Evolutionary conservation across 2,329 filamentous ascomycete genomes (phyloP), one percentile per base, ranked within the genome.

Genomic region (Paraphoma chrysanthemicola): DNA sequence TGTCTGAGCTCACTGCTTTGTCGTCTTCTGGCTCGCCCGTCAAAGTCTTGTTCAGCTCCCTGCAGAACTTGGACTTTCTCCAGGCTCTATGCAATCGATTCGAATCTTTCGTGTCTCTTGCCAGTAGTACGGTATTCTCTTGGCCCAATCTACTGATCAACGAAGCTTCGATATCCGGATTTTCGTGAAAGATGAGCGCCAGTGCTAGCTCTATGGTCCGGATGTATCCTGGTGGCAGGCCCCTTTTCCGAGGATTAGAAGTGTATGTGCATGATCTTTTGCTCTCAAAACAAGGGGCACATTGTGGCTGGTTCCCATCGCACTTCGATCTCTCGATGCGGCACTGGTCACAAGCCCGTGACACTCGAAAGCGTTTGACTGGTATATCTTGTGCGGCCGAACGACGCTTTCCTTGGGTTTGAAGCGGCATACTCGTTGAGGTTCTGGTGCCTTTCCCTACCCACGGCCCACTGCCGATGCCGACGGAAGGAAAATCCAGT

Each of bases 241-340:
- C 90, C 59, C 90, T 83, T 72, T 92, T 92, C 75, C 91, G 91
- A 7, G 89, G 87, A 51, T 86, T 87, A 52, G 88, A 84, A 58
- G 89, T 86, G 73, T 92, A 93, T 16, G 88, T 88, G 72, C 90
- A 93, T 23, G 81, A 70, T 41, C 90, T 82, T 53, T 84, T 85
- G 60, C 88, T 84, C 2, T 84, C 80, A 5, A 82, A 80, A 76
- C 90, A 92, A 3, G 88, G 88, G 49, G 85, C 85, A 71, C 90
- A 92, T 14, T 80, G 79, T 5, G 89, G 89, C 60, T 87, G 85
- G 8, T 81, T 81, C 16, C 89, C 90, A 66, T 92, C 89, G 74
- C 90, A 92, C 69, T 89, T 90, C 73, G 91, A 88, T 56, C 88
- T 84, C 43, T 86, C 86, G 7, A 81, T 82, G 45, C 88, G 83